Evolutionary conservation across 805 yeast species (phyloP).

Genomic region (Groenewaldozyma tartarivorans): DNA sequence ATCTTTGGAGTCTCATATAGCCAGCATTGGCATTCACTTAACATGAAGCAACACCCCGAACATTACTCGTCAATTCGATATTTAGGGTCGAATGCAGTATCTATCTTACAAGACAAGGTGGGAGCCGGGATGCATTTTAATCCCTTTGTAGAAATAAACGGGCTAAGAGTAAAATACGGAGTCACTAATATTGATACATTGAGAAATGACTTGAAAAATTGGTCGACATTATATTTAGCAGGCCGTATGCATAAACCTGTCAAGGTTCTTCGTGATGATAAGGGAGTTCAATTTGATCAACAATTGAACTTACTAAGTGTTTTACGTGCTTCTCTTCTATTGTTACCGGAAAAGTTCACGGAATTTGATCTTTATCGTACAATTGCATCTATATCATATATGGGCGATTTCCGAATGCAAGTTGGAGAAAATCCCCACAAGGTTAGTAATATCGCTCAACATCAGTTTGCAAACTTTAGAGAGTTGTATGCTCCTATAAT

Average conservation of each 20-base stretch:
- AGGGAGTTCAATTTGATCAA: conserved; percentile 54
- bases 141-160: conserved; percentile 66
- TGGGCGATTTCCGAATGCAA: conserved; percentile 82
- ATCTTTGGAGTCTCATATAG: conserved; percentile 74
- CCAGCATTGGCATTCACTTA: conserved; percentile 64
- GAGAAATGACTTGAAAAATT: conserved; percentile 61
- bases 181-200: conserved; percentile 57
- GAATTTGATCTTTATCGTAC: conserved; percentile 63
- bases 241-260: conserved; percentile 95
- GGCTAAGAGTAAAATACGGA: conserved; percentile 71
- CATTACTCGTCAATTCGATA: conserved; percentile 68
- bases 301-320: conserved; percentile 74
- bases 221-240: conserved; percentile 81
- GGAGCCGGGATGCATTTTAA: conserved; percentile 94
- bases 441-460: conserved; percentile 71
- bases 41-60: conserved; percentile 52
- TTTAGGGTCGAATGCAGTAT: conserved; percentile 51
- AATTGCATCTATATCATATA: conserved; percentile 72
- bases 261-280: conserved; percentile 56
- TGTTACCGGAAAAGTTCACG: conserved; percentile 41
- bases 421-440: conserved; percentile 90
- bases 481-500: conserved; percentile 63
- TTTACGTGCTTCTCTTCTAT: conserved; percentile 53
- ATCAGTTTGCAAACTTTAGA: conserved; percentile 63
- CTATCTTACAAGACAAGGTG: conserved; percentile 44